Evolutionary conservation across 306 rosid species (phyloP).

Genomic region (Pyrus pyrifolia): DNA sequence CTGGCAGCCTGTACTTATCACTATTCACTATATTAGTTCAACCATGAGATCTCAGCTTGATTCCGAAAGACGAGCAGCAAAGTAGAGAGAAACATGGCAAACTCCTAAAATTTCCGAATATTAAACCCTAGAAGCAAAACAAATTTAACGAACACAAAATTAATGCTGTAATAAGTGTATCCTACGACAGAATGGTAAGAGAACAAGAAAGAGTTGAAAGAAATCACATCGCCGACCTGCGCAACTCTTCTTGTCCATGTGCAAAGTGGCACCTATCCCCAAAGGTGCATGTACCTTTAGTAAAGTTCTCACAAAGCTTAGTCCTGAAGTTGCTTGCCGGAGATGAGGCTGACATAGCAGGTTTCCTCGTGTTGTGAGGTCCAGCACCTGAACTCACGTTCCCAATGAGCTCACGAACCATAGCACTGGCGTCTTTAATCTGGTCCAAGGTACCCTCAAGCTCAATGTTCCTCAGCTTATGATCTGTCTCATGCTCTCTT

Average conservation of each 20-base stretch:
- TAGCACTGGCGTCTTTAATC: slow-evolving; percentile 70
- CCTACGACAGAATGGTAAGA: not conserved
- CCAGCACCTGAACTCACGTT: slow-evolving; percentile 52
- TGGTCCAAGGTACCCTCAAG: slow-evolving; percentile 78
- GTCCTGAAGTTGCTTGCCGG: slow-evolving; percentile 59
- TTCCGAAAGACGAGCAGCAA: not conserved
- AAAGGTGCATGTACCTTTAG: slow-evolving; percentile 72
- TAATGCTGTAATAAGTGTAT: not conserved
- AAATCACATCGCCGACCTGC: slow-evolving; percentile 39
- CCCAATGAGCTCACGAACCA: slow-evolving; percentile 73
- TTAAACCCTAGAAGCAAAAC: not conserved
- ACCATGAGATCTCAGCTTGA: not conserved
- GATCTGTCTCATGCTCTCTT: slow-evolving; percentile 68
- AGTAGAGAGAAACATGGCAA: not conserved
- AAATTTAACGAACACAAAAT: not conserved
- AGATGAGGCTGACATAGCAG: slow-evolving; percentile 17
- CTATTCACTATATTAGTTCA: not conserved
- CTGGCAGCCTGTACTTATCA: not conserved
- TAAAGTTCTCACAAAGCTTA: slow-evolving; percentile 63
- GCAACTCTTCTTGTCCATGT: slow-evolving; percentile 67
- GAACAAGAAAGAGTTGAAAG: not conserved
- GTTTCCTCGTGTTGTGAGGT: slow-evolving; percentile 34
- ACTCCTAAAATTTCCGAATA: not conserved
- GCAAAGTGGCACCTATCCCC: slow-evolving; percentile 91
- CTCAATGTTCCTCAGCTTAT: slow-evolving; percentile 68